Conservation (phyloP, 140 eudicot species). For the Anethum foeniculum region DNA sequence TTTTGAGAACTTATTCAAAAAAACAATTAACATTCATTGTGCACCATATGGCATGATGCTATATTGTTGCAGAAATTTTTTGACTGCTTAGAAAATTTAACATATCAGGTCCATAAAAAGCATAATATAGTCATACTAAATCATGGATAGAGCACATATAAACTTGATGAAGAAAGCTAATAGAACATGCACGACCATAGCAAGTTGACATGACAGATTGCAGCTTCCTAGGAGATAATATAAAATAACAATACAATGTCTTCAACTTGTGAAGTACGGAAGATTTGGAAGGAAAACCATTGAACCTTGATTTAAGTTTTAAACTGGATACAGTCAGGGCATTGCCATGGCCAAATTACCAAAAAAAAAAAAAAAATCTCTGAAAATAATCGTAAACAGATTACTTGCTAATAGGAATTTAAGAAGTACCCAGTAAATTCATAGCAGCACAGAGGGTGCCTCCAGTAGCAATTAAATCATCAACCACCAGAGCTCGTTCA, state of each 20-base stretch:
- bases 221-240: not conserved
- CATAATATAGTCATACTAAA: not conserved
- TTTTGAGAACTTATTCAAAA: not conserved
- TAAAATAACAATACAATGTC: not conserved
- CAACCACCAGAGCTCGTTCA: conserved; percentile 77
- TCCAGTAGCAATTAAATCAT: conserved; percentile 91
- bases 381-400: not conserved
- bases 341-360: not conserved
- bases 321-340: not conserved
- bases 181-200: not conserved
- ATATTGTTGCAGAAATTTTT: not conserved
- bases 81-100: not conserved
- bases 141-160: not conserved
- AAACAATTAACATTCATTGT: not conserved
- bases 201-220: not conserved
- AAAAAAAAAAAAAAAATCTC: not conserved
- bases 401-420: not conserved
- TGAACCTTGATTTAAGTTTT: not conserved
- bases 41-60: not conserved
- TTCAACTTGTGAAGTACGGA: not conserved
- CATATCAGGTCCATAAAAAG: not conserved
- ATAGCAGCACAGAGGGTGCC: conserved; percentile 95
- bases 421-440: conserved; percentile 54
- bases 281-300: not conserved
- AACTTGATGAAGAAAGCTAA: not conserved